Evolutionary conservation across 208 protist species (phyloP).

Genomic region (Acanthamoeba healyi): DNA sequence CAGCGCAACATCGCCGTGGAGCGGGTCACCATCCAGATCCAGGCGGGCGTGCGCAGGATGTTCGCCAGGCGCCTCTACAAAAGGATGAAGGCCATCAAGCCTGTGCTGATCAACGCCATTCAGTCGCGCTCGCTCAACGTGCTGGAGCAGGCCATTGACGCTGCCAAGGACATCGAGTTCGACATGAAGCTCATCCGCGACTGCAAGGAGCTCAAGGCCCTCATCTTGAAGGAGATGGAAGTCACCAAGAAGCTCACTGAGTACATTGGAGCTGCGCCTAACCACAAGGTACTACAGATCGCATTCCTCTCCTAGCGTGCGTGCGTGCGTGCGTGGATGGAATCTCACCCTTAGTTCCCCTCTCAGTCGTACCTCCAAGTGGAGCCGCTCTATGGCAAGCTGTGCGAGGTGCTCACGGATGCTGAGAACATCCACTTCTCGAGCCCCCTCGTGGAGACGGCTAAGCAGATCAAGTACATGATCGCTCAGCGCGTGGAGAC

Average conservation of each 20-base stretch:
- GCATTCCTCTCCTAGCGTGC: too few relatives aligned
- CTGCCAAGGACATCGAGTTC: conserved; percentile 60
- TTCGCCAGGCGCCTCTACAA: background rate
- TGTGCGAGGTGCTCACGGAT: background rate
- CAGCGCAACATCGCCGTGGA: conserved; percentile 51
- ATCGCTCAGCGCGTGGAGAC: background rate
- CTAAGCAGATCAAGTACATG: conserved; percentile 6
- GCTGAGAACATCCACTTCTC: conserved; percentile 24
- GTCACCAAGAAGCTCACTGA: conserved; percentile 48
- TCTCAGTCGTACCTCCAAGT: conserved; percentile 48
- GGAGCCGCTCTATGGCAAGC: conserved; percentile 27
- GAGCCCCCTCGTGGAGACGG: conserved; percentile 22
- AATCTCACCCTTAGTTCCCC: background rate
- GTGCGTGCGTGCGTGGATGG: background rate
- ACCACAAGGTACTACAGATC: background rate
- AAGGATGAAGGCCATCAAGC: conserved; percentile 28
- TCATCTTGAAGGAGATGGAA: conserved; percentile 62
- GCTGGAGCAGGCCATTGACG: conserved; percentile 5
- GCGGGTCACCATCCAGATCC: conserved; percentile 23
- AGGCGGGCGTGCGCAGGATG: conserved; percentile 20
- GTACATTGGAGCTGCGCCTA: background rate
- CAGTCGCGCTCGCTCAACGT: background rate
- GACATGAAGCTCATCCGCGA: conserved; percentile 52
- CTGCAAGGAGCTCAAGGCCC: conserved; percentile 16
- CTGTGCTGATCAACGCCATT: conserved; percentile 28